Base-by-base conservation (phyloP, 257 asterid species). In the Ocimum tenuiflorum region DNA sequence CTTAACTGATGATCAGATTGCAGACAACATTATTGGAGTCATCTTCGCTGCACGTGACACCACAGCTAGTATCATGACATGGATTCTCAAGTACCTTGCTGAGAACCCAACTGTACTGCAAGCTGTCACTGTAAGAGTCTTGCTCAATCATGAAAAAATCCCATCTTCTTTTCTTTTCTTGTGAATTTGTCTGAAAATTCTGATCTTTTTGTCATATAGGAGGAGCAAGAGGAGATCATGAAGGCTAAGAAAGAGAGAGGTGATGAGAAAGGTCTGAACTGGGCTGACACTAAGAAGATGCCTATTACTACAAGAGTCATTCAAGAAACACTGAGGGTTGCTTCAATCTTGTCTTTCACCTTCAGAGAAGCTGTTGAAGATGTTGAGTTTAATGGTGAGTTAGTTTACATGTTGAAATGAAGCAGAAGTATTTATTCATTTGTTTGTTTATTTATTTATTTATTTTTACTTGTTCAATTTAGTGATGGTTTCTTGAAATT, bases 281-380 rank as follows among this genome's bases (percentile, higher is more conserved):
- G 85, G 86, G 70, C 49, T 17, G 90, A 87, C 64, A 85, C 92
- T 19, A 87, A 70, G 73, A 85, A 75, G 72, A 87, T 87, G 95
- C 88, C 90, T 58, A 65, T 79, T 11, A 78, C 95, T 10, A 64
- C 86, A 55, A 78, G 88, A 73, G 92, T 87, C 27, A 85, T 87
- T 73, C 90, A 83, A 78, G 95, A 87, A 78, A 87, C 92, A 29
- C 82, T 87, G 31, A 81, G 95, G 76, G 89, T 80, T 62, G 92
- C 92, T 23, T 87, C 95, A 12, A 81, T 87, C 31, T 55, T 87
- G 51, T 83, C 89, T 48, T 87, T 87, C 63, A 87, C 95, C 0
- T 87, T 87, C 79, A 82, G 95, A 77, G 95, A 87, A 77, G 95
- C 95, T 49, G 95, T 87, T 46, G 88, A 87, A 42, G 91, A 87